Base-by-base conservation (phyloP, 2,329 filamentous ascomycete genomes). In the Neonectria magnoliae region DNA sequence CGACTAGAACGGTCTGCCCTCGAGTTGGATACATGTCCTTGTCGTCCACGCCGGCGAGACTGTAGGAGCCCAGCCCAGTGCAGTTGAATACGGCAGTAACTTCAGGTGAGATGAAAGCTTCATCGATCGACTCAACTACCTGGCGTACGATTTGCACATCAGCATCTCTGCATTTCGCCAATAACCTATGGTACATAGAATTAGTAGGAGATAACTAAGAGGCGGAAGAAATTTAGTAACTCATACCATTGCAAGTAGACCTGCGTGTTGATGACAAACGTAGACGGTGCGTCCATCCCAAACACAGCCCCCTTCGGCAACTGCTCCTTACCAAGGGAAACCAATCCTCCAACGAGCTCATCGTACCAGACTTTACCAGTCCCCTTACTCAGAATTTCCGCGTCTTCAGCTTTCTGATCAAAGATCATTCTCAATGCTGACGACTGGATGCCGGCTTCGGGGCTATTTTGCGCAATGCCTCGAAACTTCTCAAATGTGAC, bases 1-100 rank as follows among this genome's bases (percentile, higher is more conserved):
- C 78, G 7, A 79, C 74, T 0, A 79, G 68, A 14, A 79, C 57
- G 4, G 75, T 73, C 68, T 77, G 76, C 0, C 76, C 76, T 59
- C 93, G 86, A 1, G 87, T 89, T 1, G 93, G 92, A 65, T 88
- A 85, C 47, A 97, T 84, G 6, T 84, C 86, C 61, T 81, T 77
- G 74, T 97, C 93, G 79, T 87, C 84, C 0, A 97, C 93, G 25
- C 93, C 93, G 9, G 91, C 92, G 1, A 97, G 85, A 55, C 84
- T 88, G 38, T 84, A 86, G 0, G 92, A 88, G 20, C 89, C 84
- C 9, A 97, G 81, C 0, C 93, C 93, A 0, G 92, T 93, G 74
- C 92, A 92, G 76, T 97, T 97, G 64, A 97, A 82, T 0, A 96
- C 81, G 1, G 67, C 64, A 11, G 64, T 59, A 3, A 94, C 76